A percentile compares a stretch with the other conserved stretches of the same genome.
Conservation (phyloP, 352 stramenopile genomes). For the Phytophthora capsici region DNA sequence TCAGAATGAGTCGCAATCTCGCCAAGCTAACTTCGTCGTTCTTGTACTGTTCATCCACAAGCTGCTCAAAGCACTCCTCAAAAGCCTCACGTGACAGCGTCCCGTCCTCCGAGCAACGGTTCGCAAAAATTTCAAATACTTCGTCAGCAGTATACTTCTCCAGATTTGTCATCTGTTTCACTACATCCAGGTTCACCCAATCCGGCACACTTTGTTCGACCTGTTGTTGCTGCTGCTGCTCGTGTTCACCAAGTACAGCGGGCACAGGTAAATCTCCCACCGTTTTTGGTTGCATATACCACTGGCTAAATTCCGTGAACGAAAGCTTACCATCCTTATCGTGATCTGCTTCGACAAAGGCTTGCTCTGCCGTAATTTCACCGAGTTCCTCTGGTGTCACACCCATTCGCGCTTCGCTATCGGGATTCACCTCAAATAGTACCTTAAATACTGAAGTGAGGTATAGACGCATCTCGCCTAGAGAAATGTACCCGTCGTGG, state of each 20-base stretch:
- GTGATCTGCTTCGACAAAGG: slow-evolving; percentile 80
- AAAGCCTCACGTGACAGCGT: slow-evolving; percentile 84
- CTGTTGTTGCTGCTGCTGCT: slow-evolving; percentile 18
- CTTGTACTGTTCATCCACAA: slow-evolving; percentile 86
- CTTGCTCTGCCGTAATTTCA: slow-evolving; percentile 77
- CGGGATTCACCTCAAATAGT: slow-evolving; percentile 83
- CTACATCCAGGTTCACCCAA: slow-evolving; percentile 79
- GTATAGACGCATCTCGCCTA: slow-evolving; percentile 87
- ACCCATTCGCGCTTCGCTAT: slow-evolving; percentile 60
- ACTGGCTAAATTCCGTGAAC: slow-evolving; percentile 85
- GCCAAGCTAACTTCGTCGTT: slow-evolving; percentile 67
- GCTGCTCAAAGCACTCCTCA: slow-evolving; percentile 82
- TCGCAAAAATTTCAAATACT: slow-evolving; percentile 90
- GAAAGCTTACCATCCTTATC: slow-evolving; percentile 82
- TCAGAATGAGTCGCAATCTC: slow-evolving; percentile 73
- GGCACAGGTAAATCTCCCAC: slow-evolving; percentile 23
- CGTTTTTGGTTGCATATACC: slow-evolving; percentile 69
- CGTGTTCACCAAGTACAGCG: slow-evolving; percentile 26
- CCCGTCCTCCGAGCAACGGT: slow-evolving; percentile 77
- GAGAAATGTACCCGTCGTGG: slow-evolving; percentile 84
- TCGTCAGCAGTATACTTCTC: slow-evolving; percentile 82
- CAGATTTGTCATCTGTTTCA: slow-evolving; percentile 87
- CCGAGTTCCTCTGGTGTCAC: slow-evolving; percentile 78
- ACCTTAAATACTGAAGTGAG: slow-evolving; percentile 89
- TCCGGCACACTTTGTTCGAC: slow-evolving; percentile 36